Conservation (phyloP, 805 yeast species). For the Yarrowia alimentaria region DNA sequence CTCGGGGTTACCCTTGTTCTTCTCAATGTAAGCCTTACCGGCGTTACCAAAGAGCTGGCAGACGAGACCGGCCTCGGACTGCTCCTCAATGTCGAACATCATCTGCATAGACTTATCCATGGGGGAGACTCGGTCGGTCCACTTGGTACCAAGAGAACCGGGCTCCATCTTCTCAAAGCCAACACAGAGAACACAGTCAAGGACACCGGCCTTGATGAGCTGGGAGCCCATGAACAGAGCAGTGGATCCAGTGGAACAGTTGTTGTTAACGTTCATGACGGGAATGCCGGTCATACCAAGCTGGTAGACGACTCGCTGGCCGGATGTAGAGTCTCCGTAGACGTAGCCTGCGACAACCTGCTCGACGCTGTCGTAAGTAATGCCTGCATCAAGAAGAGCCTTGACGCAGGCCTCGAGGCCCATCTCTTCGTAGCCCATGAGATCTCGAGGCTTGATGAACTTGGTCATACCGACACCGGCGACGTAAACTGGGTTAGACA, state of each 20-base stretch:
- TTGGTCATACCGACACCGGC: slow-evolving; percentile 37
- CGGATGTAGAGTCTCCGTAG: slow-evolving; percentile 35
- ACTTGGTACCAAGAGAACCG: slow-evolving; percentile 33
- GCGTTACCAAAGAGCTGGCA: slow-evolving; percentile 36
- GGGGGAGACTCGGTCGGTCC: slow-evolving; percentile 33
- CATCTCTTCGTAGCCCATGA: slow-evolving; percentile 33
- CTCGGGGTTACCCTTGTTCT: slow-evolving; percentile 31
- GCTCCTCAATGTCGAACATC: slow-evolving; percentile 31
- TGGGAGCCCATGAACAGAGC: slow-evolving; percentile 33
- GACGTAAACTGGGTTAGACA: slow-evolving; percentile 31
- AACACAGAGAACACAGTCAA: slow-evolving; percentile 34
- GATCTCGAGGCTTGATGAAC: slow-evolving; percentile 35
- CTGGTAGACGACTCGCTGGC: slow-evolving; percentile 35
- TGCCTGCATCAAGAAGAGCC: slow-evolving; percentile 35
- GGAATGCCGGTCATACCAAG: slow-evolving; percentile 36
- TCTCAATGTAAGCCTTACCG: slow-evolving; percentile 32
- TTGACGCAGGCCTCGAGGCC: slow-evolving; percentile 35
- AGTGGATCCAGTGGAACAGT: slow-evolving; percentile 35
- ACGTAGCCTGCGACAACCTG: slow-evolving; percentile 33
- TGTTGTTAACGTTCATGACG: slow-evolving; percentile 35
- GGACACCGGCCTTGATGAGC: slow-evolving; percentile 32
- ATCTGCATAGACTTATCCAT: slow-evolving; percentile 30
- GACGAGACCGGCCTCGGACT: slow-evolving; percentile 31
- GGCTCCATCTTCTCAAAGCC: slow-evolving; percentile 36
- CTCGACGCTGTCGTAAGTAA: slow-evolving; percentile 34